A percentile compares a stretch with the other conserved stretches of the same genome.
phyloP scores from a whole-genome alignment of 441 rosid species.

The Cnidoscolus chayamansa region DNA sequence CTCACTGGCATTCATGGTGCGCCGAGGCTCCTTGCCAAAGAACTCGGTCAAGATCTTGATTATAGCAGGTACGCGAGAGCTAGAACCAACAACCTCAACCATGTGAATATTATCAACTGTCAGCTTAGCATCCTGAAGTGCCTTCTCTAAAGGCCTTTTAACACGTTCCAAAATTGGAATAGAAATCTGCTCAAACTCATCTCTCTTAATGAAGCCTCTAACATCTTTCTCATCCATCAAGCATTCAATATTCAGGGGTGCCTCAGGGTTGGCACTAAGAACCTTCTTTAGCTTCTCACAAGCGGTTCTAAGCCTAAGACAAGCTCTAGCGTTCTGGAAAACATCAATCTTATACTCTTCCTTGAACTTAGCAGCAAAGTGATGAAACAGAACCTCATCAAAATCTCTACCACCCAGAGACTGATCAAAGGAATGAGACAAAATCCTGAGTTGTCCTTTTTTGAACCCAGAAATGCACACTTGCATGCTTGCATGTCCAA shows the following conservation, averaged over 20 bases:
- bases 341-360: conserved; percentile 92
- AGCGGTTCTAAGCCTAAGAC: conserved; percentile 72
- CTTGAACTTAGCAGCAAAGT: conserved; percentile 78
- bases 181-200: conserved; percentile 85
- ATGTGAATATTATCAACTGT: conserved; percentile 65
- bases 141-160: conserved; percentile 83
- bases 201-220: conserved; percentile 78
- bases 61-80: conserved; percentile 80
- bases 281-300: conserved; percentile 94
- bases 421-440: conserved; percentile 75
- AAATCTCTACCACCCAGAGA: conserved; percentile 92
- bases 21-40: conserved; percentile 94
- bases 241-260: conserved; percentile 90
- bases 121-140: conserved; percentile 83
- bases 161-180: conserved; percentile 83
- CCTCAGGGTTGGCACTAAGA: conserved; percentile 89
- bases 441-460: conserved; percentile 75
- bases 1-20: conserved; percentile 98
- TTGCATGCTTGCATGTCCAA: conserved; percentile 94
- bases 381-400: conserved; percentile 77
- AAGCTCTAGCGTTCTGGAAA: conserved; percentile 79
- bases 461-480: conserved; percentile 89
- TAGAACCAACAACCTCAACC: conserved; percentile 95
- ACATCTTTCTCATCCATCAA: conserved; percentile 98
- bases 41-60: conserved; percentile 75